Evolutionary conservation across 345 rosid species (phyloP), one percentile per base, ranked within the genome.

Genomic region (Toxicodendron radicans): DNA sequence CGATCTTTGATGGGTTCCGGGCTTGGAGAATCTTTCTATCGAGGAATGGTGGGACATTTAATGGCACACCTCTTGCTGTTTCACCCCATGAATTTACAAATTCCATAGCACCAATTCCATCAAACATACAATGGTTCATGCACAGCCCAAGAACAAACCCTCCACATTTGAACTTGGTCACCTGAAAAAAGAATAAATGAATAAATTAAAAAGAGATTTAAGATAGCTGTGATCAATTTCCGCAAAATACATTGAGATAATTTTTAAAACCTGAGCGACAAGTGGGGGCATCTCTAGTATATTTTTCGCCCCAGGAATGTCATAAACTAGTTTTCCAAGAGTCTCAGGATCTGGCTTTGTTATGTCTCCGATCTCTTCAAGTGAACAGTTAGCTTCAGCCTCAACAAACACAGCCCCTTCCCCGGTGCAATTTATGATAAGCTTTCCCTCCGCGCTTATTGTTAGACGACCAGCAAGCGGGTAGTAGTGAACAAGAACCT

Each of bases 221-320:
- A 20, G 9, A 38, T 7, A 38, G 43, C 43, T 38, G 43, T 3
- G 49, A 27, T 59, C 17, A 52, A 17, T n/a, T 17, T 27, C 5
- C 8, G 43, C 6, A 5, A 38, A 5, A 9, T 1, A 38, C 43
- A 38, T 5, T 6, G 43, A 38, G 43, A 38, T 7, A 1, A 38
- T 38, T 7, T 38, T 24, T 30, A 33, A 73, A 49, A 94, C 98
- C 97, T 94, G 96, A 86, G 97, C 97, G 0, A 87, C 84, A n/a
- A 94, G 85, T 75, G 90, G 98, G 77, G 98, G 98, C 48, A 90
- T 88, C 65, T 94, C 91, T n/a, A 94, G 87, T 64, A 94, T 88
- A 79, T 87, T 94, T 58, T 85, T 89, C 8, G 98, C 97, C 27
- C 85, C 95, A 49, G 88, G 97, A 74, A 94, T 81, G 71, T 90